Evolutionary conservation across 73 alveolate species (phyloP).

Genomic region (Symbiodinium natans): DNA sequence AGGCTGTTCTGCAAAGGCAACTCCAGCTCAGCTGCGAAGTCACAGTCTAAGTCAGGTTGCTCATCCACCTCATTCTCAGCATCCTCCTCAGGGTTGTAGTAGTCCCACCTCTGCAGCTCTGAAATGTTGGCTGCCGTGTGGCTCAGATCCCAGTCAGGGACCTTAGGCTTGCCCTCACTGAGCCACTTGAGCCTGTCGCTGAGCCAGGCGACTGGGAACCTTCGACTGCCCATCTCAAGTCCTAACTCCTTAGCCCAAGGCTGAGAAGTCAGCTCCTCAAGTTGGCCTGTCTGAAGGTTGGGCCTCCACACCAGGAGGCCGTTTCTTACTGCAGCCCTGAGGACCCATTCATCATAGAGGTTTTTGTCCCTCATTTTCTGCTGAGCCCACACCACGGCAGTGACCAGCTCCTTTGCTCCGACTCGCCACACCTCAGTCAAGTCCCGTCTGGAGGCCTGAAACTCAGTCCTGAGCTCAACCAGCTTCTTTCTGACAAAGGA

Average conservation of each 20-base stretch:
- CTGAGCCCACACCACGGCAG: background rate
- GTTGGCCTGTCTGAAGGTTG: background rate
- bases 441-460: background rate
- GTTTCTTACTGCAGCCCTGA: slow-evolving; percentile 6
- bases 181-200: background rate
- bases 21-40: too few species aligned
- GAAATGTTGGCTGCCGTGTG: background rate
- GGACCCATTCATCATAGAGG: background rate
- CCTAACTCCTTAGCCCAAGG: background rate
- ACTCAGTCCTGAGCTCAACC: background rate
- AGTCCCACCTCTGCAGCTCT: background rate
- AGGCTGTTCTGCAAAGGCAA: too few species aligned
- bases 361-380: background rate
- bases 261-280: background rate
- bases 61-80: background rate
- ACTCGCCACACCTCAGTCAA: background rate
- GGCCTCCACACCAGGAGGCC: slow-evolving; percentile 7
- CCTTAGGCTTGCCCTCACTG: background rate
- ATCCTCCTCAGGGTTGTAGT: background rate
- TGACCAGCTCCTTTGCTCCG: background rate
- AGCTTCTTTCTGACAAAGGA: slow-evolving; percentile 1
- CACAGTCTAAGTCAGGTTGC: too few species aligned
- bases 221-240: background rate
- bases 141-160: background rate
- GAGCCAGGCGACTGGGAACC: slow-evolving; percentile 1